Base-by-base conservation (phyloP, 2,329 filamentous ascomycete genomes). In the Diaporthe humulicola region DNA sequence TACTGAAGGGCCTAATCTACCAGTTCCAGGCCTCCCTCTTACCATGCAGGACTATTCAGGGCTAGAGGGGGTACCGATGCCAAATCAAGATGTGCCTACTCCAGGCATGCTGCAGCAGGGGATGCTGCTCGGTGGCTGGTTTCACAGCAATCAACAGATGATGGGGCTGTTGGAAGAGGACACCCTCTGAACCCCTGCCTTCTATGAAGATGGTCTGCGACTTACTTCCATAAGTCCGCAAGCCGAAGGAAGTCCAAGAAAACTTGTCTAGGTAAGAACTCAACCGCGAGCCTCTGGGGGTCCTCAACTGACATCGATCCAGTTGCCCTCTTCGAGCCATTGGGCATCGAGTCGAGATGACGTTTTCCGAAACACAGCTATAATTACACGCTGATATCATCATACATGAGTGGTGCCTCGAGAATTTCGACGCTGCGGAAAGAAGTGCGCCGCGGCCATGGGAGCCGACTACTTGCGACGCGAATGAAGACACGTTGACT, bases 121-220 rank as follows among this genome's bases (percentile, higher is more conserved):
- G n/a, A 77, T 80, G 22, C 80, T 84, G 70, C 77, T 85, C 9
- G 82, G 83, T 40, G 83, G 83, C 58, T 84, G 83, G 83, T 83
- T 85, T 66, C 84, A 81, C 74, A 83, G 79, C 60, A 84, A 82
- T 66, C 79, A 84, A 73, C 81, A 84, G 76, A 84, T 84, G 80
- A 81, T 84, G 79, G 80, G 80, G 15, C 72, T 84, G 40, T 66
- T 84, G 7, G 80, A 83, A 70, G 82, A 84, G 61, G 61, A 67
- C 17, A 67, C 45, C 61, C 30, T 52, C 45, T 67, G 30, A 36
- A 50, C 19, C 2, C 19, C 22, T 48, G 22, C 45, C 45, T n/a
- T 4, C 15, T 22, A 9, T 48, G 15, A 7, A n/a, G 45, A 9
- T n/a, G 45, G 45, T 22, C 45, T n/a, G 12, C 22, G 12, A 48